Conservation (phyloP, 108 stramenopile genomes). For the Cyclostephanos invisitatus region DNA sequence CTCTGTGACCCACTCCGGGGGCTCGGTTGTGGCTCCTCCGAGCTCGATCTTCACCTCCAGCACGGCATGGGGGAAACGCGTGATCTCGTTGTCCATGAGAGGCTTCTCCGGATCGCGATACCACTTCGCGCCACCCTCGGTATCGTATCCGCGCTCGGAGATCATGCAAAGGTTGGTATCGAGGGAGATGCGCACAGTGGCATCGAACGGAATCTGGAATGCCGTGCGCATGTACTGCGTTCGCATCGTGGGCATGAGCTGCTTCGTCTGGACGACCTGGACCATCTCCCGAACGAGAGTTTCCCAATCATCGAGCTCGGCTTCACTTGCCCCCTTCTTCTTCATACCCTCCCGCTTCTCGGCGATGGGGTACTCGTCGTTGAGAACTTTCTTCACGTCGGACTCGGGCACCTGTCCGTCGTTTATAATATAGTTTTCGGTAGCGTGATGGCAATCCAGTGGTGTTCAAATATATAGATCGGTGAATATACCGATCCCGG, state of each 20-base stretch:
- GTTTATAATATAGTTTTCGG: background rate
- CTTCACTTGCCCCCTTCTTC: constrained; percentile 79
- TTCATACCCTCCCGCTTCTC: constrained; percentile 73
- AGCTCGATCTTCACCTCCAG: constrained; percentile 95
- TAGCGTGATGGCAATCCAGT: background rate
- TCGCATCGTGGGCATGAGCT: constrained; percentile 93
- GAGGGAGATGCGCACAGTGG: constrained; percentile 92
- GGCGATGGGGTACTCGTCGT: constrained; percentile 84
- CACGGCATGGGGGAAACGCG: constrained; percentile 95
- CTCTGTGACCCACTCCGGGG: constrained; percentile 93
- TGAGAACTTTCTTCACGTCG: constrained; percentile 82
- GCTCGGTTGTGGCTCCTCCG: constrained; percentile 80
- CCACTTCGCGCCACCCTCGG: constrained; percentile 88
- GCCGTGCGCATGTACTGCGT: constrained; percentile 98
- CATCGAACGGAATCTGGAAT: constrained; percentile 96
- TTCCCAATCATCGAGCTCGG: constrained; percentile 91
- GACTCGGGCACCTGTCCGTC: constrained; percentile 62
- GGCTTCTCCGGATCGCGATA: constrained; percentile 86
- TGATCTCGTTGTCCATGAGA: constrained; percentile 83
- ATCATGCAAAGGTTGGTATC: constrained; percentile 98
- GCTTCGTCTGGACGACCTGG: constrained; percentile 89
- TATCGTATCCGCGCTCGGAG: constrained; percentile 91
- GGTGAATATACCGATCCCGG: background rate
- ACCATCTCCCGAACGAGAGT: constrained; percentile 84
- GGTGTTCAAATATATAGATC: background rate